These are phyloP conservation scores for Heritiera fomes DNA, from an alignment of 345 rosid species.

Conservation along the genomic window DNA sequence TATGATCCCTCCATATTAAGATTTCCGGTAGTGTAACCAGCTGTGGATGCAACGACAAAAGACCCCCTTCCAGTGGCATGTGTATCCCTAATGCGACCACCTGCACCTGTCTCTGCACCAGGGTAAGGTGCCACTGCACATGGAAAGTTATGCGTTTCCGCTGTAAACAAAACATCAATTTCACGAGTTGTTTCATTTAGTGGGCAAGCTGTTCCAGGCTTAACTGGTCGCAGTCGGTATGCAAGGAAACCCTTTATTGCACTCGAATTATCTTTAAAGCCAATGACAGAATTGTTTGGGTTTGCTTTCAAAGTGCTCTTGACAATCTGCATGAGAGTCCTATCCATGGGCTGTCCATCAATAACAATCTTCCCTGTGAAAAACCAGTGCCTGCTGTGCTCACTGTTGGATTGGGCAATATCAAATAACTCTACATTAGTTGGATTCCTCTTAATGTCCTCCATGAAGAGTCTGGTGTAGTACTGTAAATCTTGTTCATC, in stretches of 20 bases:
- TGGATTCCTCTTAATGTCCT: conserved; percentile 77
- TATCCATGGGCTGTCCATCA: conserved; percentile 78
- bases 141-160: conserved; percentile 96
- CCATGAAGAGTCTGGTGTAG: conserved; percentile 70
- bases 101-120: conserved; percentile 97
- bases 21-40: conserved; percentile 93
- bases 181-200: conserved; percentile 46
- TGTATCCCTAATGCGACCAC: conserved; percentile 95
- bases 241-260: conserved; percentile 86
- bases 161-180: conserved; percentile 86
- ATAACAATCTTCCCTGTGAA: conserved; percentile 84
- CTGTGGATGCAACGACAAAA: conserved; percentile 78
- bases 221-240: conserved; percentile 63
- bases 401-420: conserved; percentile 94
- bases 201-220: conserved; percentile 70
- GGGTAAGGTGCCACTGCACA: conserved; percentile 99
- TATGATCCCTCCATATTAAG: conserved; percentile 72
- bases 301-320: conserved; percentile 87
- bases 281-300: conserved; percentile 81
- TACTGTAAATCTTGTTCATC: conserved; percentile 95
- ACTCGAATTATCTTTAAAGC: conserved; percentile 92
- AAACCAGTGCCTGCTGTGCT: conserved; percentile 96
- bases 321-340: conserved; percentile 90
- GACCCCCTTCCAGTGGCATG: conserved; percentile 98
- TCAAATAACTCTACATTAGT: conserved; percentile 90